These are phyloP conservation scores for Bocquillonia castaneifolia DNA, from an alignment of 441 rosid genomes.

Conservation along the genomic window DNA sequence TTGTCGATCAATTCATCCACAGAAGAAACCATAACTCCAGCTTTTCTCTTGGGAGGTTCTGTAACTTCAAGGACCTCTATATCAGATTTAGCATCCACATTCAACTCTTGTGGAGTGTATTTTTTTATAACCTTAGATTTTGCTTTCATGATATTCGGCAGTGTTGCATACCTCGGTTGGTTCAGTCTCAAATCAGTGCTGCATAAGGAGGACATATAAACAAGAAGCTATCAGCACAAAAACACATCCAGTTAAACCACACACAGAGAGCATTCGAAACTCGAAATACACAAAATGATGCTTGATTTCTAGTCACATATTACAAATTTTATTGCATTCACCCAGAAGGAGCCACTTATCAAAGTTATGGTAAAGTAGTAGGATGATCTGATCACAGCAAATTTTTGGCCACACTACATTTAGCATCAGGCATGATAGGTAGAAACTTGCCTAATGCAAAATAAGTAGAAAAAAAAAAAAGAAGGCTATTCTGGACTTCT, in stretches of 20 bases:
- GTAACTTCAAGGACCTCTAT: conserved; percentile 64
- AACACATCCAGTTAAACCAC: neutral
- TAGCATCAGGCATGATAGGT: neutral
- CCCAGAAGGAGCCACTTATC: neutral
- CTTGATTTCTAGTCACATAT: no score
- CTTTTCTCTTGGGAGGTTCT: conserved; percentile 77
- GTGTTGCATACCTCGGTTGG: conserved; percentile 92
- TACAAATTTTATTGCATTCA: neutral
- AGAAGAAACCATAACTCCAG: conserved; percentile 59
- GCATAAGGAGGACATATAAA: conserved; percentile 22
- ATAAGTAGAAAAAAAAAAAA: neutral
- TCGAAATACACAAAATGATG: no score
- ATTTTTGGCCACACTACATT: neutral
- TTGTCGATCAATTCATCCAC: conserved; percentile 76
- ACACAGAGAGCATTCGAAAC: neutral
- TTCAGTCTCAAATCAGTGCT: conserved; percentile 88
- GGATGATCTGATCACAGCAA: neutral
- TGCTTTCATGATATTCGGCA: conserved; percentile 94
- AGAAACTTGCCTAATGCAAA: no score
- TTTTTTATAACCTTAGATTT: conserved; percentile 79
- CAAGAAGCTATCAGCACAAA: neutral
- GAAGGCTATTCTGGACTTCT: neutral
- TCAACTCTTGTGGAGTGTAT: conserved; percentile 56
- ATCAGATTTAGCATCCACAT: conserved; percentile 56
- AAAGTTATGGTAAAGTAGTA: neutral